phyloP scores from a whole-genome alignment of 805 yeast genomes.

The Lachancea dasiensis region DNA sequence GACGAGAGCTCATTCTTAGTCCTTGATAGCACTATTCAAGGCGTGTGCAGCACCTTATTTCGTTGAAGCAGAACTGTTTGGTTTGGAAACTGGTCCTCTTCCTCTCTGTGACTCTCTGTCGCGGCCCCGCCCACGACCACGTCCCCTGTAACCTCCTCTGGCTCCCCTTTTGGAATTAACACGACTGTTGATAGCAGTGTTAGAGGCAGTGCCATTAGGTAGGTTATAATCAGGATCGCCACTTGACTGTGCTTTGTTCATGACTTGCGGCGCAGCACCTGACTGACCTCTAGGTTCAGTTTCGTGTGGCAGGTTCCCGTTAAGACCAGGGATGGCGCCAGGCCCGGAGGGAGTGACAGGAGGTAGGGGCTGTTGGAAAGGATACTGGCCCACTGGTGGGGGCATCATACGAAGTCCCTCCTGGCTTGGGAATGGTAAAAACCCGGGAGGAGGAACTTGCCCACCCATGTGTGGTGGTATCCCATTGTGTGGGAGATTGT shows the following conservation, averaged over 20 bases:
- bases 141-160: constrained; percentile 7
- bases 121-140: constrained; percentile 15
- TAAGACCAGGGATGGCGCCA: not conserved
- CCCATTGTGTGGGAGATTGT: constrained; percentile 5
- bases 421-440: constrained; percentile 1
- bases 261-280: no score
- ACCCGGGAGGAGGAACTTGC: constrained; percentile 11
- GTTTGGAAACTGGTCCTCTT: not conserved
- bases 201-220: no score
- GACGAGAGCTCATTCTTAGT: not conserved
- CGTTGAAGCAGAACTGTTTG: no score
- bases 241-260: no score
- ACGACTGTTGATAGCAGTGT: no score
- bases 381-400: not conserved
- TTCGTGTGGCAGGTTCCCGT: not conserved
- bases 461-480: constrained; percentile 10
- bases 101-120: constrained; percentile 14
- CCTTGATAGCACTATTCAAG: no score
- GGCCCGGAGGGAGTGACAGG: not conserved
- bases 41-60: no score
- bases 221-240: no score
- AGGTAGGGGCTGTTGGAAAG: not conserved
- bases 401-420: constrained; percentile 1
- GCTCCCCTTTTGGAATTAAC: not conserved
- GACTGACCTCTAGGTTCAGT: no score